phyloP scores from a whole-genome alignment of 2,329 filamentous ascomycete genomes.

The Penicillium sp. region DNA sequence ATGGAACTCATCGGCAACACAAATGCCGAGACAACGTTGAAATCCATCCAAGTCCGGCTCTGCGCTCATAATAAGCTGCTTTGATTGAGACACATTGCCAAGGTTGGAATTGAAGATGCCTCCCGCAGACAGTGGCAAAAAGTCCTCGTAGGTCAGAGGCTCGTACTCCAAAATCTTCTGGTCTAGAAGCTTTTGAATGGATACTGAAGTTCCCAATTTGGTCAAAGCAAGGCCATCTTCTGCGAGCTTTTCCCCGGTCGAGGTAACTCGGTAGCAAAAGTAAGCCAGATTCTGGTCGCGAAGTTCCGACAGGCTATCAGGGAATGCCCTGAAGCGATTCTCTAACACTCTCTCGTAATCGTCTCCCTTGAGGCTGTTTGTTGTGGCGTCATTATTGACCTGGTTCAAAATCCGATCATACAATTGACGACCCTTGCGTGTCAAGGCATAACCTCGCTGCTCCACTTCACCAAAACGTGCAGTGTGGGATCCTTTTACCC shows the following conservation, averaged over 20 bases:
- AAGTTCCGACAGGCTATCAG: slow-evolving; percentile 47
- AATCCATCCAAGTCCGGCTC: slow-evolving; percentile 32
- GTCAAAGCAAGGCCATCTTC: neutral
- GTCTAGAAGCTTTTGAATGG: slow-evolving; percentile 37
- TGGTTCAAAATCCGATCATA: slow-evolving; percentile 50
- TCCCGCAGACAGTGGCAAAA: slow-evolving; percentile 56
- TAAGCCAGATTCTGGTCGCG: slow-evolving; percentile 43
- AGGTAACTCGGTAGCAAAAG: slow-evolving; percentile 38
- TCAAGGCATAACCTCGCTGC: slow-evolving; percentile 55
- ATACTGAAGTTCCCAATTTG: neutral
- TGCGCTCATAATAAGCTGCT: slow-evolving; percentile 27
- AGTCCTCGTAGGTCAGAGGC: slow-evolving; percentile 58
- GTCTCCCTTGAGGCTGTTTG: neutral
- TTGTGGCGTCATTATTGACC: slow-evolving; percentile 21
- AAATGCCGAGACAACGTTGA: slow-evolving; percentile 25
- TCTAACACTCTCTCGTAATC: slow-evolving; percentile 26
- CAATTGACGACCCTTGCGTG: slow-evolving; percentile 46
- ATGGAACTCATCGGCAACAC: slow-evolving; percentile 29
- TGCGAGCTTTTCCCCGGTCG: slow-evolving; percentile 4
- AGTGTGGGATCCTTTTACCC: slow-evolving; percentile 46
- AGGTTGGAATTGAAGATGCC: slow-evolving; percentile 56
- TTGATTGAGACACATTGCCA: slow-evolving; percentile 21
- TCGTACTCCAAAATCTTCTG: slow-evolving; percentile 37
- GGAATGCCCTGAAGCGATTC: slow-evolving; percentile 41
- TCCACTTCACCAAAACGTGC: slow-evolving; percentile 59